Evolutionary conservation across 129 eudicot species (phyloP), one percentile per base, ranked within the genome.

Genomic region (Saposhnikovia divaricata): DNA sequence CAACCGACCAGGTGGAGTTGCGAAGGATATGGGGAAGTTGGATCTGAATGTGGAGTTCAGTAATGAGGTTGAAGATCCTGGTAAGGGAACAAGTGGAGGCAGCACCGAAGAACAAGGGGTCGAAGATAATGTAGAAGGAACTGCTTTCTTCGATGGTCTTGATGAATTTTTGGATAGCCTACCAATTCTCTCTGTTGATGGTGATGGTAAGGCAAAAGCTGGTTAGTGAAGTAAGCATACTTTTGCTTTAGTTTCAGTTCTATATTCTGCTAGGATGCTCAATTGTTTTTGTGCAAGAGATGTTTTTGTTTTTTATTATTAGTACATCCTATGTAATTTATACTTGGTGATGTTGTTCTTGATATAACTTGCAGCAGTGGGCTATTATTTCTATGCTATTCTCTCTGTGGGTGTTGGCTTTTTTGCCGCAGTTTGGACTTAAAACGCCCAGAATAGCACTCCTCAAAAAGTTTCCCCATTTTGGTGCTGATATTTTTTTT

Each of bases 21-120:
- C 89, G 11, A 93, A 87, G 72, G 90, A 90, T 51, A 76, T 84
- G 81, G 92, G 92, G 85, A 94, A 83, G 83, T 87, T 92, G 87
- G 97, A 94, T 87, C 86, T 94, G 86, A 94, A 94, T 84, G 93
- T 93, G 76, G 97, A 94, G 78, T 87, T 91, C 51, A 90, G 86
- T 44, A 91, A 94, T 81, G 98, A 93, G 74, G 89, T 86, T 31
- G 98, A 92, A 76, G 96, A 92, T 78, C 87, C 88, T 81, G 85
- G 83, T 40, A 83, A 87, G 7, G 75, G 87, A 80, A 66, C 72
- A 70, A 82, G 75, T 71, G 81, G 78, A 77, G 89, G 81, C 51
- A 86, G 85, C 61, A 83, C 75, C n/a, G 83, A 85, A 4, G 91
- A 80, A 72, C 81, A 84, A 34, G 89, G 96, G 40, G 93, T 85